These are phyloP conservation scores for Solanum lignicaule DNA, from an alignment of 257 asterid genomes.

Conservation along the genomic window DNA sequence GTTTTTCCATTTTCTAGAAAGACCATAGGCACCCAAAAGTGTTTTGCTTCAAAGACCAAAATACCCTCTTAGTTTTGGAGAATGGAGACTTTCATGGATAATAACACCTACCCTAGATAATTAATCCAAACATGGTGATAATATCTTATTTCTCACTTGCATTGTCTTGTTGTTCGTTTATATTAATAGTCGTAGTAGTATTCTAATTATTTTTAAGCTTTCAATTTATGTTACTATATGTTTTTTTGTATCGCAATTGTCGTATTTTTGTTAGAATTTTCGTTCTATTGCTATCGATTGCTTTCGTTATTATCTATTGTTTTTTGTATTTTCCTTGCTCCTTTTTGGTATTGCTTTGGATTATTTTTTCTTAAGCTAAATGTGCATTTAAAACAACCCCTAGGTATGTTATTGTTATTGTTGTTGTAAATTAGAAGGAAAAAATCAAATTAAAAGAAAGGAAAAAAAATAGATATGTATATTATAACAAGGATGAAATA, in stretches of 20 bases:
- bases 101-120: not conserved
- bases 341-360: too few species aligned
- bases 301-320: too few species aligned
- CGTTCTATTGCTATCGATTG: fast-evolving
- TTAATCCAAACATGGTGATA: not conserved
- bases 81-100: not conserved
- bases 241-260: too few species aligned
- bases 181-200: not conserved
- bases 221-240: too few species aligned
- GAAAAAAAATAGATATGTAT: not conserved
- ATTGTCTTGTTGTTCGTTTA: not conserved
- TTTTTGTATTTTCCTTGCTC: too few species aligned
- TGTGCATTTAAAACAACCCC: not conserved
- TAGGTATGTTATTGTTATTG: too few species aligned
- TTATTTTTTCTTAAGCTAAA: not conserved
- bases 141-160: not conserved
- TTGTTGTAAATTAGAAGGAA: not conserved
- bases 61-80: not conserved
- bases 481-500: too few species aligned
- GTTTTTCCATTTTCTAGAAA: not conserved
- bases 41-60: not conserved
- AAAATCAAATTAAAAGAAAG: too few species aligned
- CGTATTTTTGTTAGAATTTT: too few species aligned
- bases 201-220: too few species aligned
- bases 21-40: not conserved